These are phyloP conservation scores for Exophiala alcalophila DNA, from an alignment of 2,329 filamentous ascomycete species.

Conservation along the genomic window DNA sequence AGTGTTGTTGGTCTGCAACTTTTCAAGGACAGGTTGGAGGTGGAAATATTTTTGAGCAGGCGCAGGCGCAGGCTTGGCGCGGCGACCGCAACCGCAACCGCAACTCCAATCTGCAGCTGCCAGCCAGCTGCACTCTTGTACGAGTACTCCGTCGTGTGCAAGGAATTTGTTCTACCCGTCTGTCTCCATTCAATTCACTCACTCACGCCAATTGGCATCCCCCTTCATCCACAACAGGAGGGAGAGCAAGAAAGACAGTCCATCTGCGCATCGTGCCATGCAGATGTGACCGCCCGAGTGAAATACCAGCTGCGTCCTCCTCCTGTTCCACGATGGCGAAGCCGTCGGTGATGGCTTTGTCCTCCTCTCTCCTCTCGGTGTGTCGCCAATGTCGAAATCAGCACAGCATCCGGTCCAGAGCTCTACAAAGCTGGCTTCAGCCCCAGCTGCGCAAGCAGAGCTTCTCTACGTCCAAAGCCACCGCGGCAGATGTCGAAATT, in stretches of 20 bases:
- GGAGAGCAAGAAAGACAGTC: no score
- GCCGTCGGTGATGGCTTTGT: conserved; percentile 12
- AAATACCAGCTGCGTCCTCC: not conserved
- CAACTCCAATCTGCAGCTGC: no score
- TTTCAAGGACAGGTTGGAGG: not conserved
- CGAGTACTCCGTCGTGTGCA: not conserved
- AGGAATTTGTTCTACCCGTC: no score
- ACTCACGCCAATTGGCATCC: no score
- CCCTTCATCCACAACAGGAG: no score
- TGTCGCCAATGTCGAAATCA: conserved; percentile 22
- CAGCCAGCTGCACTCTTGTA: no score
- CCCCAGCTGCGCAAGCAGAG: conserved; percentile 5
- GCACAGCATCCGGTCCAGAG: conserved; percentile 4
- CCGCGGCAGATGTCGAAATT: conserved; percentile 26
- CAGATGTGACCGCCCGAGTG: no score
- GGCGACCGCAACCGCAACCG: no score
- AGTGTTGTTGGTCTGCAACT: no score
- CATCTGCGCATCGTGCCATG: no score
- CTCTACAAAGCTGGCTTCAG: conserved; percentile 9
- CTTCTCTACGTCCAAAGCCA: conserved; percentile 24
- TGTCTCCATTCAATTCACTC: no score
- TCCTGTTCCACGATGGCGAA: conserved; percentile 12
- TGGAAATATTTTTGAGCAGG: conserved; percentile 7
- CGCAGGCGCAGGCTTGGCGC: conserved; percentile 10
- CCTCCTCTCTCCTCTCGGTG: conserved; percentile 17